These are phyloP conservation scores for Ophiostoma himal-ulmi DNA, from an alignment of 2,329 filamentous ascomycete genomes.

Conservation along the genomic window DNA sequence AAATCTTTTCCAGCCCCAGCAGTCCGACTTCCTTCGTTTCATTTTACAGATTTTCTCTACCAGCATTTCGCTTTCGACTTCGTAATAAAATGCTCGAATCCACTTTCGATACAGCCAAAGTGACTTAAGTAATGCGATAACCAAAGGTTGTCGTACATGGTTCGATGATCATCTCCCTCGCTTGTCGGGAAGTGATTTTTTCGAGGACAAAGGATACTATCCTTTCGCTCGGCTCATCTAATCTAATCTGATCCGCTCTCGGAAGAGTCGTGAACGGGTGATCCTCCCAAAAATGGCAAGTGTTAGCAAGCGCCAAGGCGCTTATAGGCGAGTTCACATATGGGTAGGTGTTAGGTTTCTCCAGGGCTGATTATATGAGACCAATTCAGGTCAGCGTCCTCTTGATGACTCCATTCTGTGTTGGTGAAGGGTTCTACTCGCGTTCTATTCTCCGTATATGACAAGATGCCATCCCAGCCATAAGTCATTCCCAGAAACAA, in stretches of 20 bases:
- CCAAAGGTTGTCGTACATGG: not conserved
- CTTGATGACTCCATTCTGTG: not conserved
- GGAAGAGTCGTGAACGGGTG: not conserved
- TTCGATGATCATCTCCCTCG: not conserved
- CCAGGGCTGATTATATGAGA: not conserved
- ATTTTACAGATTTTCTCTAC: not conserved
- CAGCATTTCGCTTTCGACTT: not conserved
- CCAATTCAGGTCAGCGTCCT: not conserved
- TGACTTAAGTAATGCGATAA: not conserved
- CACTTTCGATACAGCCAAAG: not conserved
- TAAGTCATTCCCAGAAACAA: not conserved
- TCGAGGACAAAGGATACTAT: not conserved
- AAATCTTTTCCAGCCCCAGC: not conserved
- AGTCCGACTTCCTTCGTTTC: not conserved
- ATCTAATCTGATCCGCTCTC: constrained; percentile 6
- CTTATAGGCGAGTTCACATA: not conserved
- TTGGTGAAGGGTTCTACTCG: not conserved
- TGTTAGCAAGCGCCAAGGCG: not conserved
- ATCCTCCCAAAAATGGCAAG: not conserved
- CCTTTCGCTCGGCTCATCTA: not conserved
- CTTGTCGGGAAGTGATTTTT: not conserved
- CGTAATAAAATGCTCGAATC: not conserved
- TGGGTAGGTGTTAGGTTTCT: not conserved
- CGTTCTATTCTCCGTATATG: not conserved
- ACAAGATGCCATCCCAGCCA: not conserved